These are phyloP conservation scores for Oryza meyeriana DNA, from an alignment of 176 grass and related monocot species.

Conservation along the genomic window DNA sequence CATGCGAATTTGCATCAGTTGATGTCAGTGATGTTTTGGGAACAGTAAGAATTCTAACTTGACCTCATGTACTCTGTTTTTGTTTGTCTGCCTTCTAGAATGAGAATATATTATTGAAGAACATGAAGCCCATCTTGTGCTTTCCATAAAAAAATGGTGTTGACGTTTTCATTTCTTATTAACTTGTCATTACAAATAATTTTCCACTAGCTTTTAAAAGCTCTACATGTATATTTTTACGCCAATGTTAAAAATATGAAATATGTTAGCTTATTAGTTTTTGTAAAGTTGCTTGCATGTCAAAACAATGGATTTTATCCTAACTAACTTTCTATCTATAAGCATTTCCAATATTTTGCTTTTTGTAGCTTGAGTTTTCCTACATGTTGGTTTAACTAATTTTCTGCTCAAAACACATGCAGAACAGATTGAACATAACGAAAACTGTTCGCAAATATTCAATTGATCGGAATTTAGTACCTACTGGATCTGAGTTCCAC, in stretches of 20 bases:
- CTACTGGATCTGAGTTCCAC: constrained; percentile 95
- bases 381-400: constrained; percentile 8
- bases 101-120: background rate
- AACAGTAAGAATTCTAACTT: constrained; percentile 79
- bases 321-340: background rate
- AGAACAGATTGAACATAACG: constrained; percentile 98
- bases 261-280: background rate
- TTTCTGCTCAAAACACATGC: constrained; percentile 48
- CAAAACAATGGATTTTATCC: background rate
- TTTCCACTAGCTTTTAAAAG: background rate
- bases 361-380: constrained; percentile 1
- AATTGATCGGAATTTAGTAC: constrained; percentile 84
- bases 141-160: background rate
- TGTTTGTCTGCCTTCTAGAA: constrained; percentile 6
- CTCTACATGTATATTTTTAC: background rate
- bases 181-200: background rate
- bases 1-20: constrained; percentile 96
- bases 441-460: constrained; percentile 97
- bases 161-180: background rate
- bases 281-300: background rate
- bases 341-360: background rate
- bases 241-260: background rate
- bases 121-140: background rate
- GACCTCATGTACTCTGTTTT: constrained; percentile 4
- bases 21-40: constrained; percentile 95